Percentiles rank a stretch among this genome's conserved stretches.
phyloP scores from a whole-genome alignment of 2,329 filamentous ascomycete genomes.

The Alternaria brassicicola region DNA sequence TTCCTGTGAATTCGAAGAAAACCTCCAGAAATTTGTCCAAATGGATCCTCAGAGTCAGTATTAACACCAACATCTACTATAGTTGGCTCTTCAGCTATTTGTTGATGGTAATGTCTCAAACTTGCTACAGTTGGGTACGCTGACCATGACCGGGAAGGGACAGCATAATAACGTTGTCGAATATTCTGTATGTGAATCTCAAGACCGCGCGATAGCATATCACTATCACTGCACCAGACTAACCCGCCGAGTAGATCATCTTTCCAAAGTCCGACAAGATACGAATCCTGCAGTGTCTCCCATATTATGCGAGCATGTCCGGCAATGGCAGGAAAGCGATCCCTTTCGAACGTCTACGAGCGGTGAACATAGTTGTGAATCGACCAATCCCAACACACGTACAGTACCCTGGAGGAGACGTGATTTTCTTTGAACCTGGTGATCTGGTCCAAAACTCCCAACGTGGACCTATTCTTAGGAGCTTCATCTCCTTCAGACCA shows the following conservation, averaged over 20 bases:
- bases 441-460: no score
- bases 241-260: background rate
- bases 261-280: background rate
- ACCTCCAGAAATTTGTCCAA: background rate
- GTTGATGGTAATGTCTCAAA: no score
- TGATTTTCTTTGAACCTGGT: fast-evolving
- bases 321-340: background rate
- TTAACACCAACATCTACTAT: background rate
- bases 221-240: fast-evolving
- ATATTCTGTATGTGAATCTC: fast-evolving
- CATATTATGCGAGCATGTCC: background rate
- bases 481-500: background rate
- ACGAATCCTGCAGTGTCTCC: background rate
- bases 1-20: background rate
- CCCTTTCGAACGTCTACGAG: background rate
- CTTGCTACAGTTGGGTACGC: no score
- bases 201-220: background rate
- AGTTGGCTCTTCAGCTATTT: no score
- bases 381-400: background rate
- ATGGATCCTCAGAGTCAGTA: fast-evolving
- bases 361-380: background rate
- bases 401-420: fast-evolving
- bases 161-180: background rate
- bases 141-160: background rate
- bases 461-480: no score